A percentile compares a stretch with the other conserved stretches of the same genome.
phyloP scores from a whole-genome alignment of 371 early-diverging fungal genomes.

The Coemansia sp. region DNA sequence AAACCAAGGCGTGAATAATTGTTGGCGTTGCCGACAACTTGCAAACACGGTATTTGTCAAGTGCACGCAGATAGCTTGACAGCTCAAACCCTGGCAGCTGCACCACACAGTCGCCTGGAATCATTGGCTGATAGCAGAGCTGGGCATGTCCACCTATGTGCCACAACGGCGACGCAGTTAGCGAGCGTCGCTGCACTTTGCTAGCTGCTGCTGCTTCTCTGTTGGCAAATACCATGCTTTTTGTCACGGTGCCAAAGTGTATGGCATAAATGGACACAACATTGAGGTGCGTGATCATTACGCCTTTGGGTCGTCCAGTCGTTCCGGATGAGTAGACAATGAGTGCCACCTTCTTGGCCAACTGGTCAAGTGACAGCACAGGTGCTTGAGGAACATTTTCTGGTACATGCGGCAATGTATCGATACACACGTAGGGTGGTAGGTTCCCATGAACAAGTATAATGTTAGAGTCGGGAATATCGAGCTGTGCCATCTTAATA shows the following conservation, averaged over 20 bases:
- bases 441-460: slow-evolving; percentile 7
- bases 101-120: slow-evolving; percentile 19
- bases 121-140: slow-evolving; percentile 32
- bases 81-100: slow-evolving; percentile 14
- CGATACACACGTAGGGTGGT: background rate
- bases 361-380: background rate
- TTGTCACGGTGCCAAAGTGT: too few species aligned
- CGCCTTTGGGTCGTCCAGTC: slow-evolving; percentile 90
- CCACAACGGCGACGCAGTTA: slow-evolving; percentile 20
- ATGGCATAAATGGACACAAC: slow-evolving; percentile 17
- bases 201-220: background rate
- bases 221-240: too few species aligned
- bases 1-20: slow-evolving; percentile 11
- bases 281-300: slow-evolving; percentile 72
- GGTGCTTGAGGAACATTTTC: background rate
- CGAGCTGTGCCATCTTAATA: background rate
- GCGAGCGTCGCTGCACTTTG: background rate
- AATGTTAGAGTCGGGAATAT: slow-evolving; percentile 6
- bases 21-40: slow-evolving; percentile 21
- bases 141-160: slow-evolving; percentile 24
- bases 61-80: slow-evolving; percentile 20
- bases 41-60: slow-evolving; percentile 14
- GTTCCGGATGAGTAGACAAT: slow-evolving; percentile 97
- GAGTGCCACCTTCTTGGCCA: slow-evolving; percentile 21
- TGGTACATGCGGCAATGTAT: background rate